phyloP scores from a whole-genome alignment of 2,329 filamentous ascomycete species.

The Calonectria honghensis region DNA sequence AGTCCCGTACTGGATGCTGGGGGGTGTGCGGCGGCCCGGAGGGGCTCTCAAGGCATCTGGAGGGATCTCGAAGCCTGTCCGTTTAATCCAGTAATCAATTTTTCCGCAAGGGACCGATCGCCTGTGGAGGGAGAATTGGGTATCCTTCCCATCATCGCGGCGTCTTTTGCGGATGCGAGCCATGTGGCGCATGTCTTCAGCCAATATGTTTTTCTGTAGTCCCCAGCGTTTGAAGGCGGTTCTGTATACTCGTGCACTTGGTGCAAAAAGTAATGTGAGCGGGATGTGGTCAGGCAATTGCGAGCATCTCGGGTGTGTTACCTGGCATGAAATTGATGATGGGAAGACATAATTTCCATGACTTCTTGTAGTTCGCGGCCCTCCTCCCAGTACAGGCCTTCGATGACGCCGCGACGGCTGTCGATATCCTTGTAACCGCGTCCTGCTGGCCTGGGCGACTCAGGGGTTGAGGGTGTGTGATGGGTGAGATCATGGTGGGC shows the following conservation, averaged over 20 bases:
- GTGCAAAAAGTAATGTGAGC: background rate
- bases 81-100: slow-evolving; percentile 11
- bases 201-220: slow-evolving; percentile 3
- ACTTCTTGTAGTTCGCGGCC: background rate
- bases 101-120: background rate
- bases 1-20: background rate
- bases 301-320: background rate
- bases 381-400: slow-evolving; percentile 8
- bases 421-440: slow-evolving; percentile 17
- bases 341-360: slow-evolving; percentile 4
- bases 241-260: slow-evolving; percentile 5
- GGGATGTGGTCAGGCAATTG: background rate
- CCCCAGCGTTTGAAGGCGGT: slow-evolving; percentile 20
- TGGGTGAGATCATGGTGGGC: background rate
- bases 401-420: slow-evolving; percentile 15
- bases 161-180: slow-evolving; percentile 20
- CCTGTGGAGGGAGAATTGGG: background rate
- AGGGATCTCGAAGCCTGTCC: background rate
- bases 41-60: background rate
- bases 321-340: slow-evolving; percentile 10
- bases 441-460: background rate
- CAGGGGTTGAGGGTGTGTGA: background rate
- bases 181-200: slow-evolving; percentile 20
- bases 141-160: slow-evolving; percentile 1
- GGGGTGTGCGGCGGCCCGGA: slow-evolving; percentile 3